A percentile compares a stretch with the other conserved stretches of the same genome.
Evolutionary conservation across 768 basidiomycete species (phyloP).

Genomic region (Saitozyma sp.): DNA sequence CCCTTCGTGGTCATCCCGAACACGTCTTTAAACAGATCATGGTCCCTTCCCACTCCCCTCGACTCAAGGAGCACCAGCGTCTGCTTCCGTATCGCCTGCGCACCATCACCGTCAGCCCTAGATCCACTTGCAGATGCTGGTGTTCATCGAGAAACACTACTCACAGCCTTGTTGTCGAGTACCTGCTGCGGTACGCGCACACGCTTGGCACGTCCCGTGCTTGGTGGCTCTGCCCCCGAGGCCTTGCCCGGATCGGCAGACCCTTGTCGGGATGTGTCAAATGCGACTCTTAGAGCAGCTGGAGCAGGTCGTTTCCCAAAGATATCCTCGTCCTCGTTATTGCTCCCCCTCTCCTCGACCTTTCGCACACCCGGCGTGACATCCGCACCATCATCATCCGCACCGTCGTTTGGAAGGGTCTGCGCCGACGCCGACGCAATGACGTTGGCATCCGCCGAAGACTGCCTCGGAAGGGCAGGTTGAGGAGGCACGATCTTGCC

Average conservation of each 20-base stretch:
- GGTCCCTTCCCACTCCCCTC: slow-evolving; percentile 27
- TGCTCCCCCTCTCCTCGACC: slow-evolving; percentile 2
- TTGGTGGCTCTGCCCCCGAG: slow-evolving; percentile 7
- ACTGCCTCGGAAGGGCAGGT: no score
- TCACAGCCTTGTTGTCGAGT: slow-evolving; percentile 45
- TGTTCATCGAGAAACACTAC: slow-evolving; percentile 4
- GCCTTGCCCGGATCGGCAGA: slow-evolving; percentile 4
- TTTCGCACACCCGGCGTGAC: neutral
- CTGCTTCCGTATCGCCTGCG: slow-evolving; percentile 47
- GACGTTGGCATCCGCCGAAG: no score
- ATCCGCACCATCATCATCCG: no score
- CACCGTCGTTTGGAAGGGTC: no score
- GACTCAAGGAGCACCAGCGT: slow-evolving; percentile 34
- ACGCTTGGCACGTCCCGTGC: slow-evolving; percentile 15
- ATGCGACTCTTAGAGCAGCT: neutral
- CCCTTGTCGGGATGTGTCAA: neutral
- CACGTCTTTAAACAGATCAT: slow-evolving; percentile 47
- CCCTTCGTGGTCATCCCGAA: slow-evolving; percentile 47
- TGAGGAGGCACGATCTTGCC: slow-evolving; percentile 25
- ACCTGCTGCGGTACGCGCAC: slow-evolving; percentile 36
- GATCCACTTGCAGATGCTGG: slow-evolving; percentile 1
- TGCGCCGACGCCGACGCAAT: no score
- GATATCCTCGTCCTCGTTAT: slow-evolving; percentile 37
- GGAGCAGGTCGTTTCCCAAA: slow-evolving; percentile 28
- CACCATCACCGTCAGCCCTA: no score